phyloP scores from a whole-genome alignment of 179 eudicot species.

The Spinacia oleracea region DNA sequence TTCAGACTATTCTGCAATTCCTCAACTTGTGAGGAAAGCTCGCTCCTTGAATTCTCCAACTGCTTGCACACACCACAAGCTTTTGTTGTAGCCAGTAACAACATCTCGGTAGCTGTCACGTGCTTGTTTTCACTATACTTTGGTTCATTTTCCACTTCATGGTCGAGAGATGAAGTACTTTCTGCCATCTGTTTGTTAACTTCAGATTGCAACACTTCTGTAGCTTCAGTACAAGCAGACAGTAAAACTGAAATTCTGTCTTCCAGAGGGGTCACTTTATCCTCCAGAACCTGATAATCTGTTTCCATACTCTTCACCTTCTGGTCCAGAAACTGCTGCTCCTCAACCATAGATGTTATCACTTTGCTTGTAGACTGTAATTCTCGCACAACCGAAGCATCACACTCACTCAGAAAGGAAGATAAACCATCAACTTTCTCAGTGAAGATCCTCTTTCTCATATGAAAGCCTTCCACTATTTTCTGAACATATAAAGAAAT shows the following conservation, averaged over 20 bases:
- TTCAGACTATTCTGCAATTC: conserved; percentile 50
- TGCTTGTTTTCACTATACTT: conserved; percentile 32
- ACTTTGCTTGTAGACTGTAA: conserved; percentile 47
- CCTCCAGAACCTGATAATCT: conserved; percentile 44
- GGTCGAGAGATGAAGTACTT: conserved; percentile 31
- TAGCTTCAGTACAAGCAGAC: conserved; percentile 65
- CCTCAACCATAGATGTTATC: conserved; percentile 35
- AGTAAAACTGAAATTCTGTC: conserved; percentile 44
- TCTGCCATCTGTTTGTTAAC: conserved; percentile 31
- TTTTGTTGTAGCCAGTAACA: conserved; percentile 51
- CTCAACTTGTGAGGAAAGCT: conserved; percentile 36
- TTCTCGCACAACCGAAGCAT: conserved; percentile 58
- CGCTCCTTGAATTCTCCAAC: conserved; percentile 40
- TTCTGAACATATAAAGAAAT: conserved; percentile 44
- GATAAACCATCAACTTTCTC: conserved; percentile 51
- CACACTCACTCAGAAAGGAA: conserved; percentile 56
- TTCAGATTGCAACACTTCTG: conserved; percentile 45
- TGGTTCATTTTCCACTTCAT: conserved; percentile 29
- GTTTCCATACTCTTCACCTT: conserved; percentile 49
- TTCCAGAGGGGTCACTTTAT: conserved; percentile 45
- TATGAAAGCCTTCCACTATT: conserved; percentile 49
- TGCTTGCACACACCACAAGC: conserved; percentile 44
- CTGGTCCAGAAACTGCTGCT: conserved; percentile 42
- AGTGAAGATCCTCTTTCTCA: conserved; percentile 40
- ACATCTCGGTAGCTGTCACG: conserved; percentile 37